Base-by-base conservation (phyloP, 2,329 filamentous ascomycete species). In the Pyricularia pennisetigena region DNA sequence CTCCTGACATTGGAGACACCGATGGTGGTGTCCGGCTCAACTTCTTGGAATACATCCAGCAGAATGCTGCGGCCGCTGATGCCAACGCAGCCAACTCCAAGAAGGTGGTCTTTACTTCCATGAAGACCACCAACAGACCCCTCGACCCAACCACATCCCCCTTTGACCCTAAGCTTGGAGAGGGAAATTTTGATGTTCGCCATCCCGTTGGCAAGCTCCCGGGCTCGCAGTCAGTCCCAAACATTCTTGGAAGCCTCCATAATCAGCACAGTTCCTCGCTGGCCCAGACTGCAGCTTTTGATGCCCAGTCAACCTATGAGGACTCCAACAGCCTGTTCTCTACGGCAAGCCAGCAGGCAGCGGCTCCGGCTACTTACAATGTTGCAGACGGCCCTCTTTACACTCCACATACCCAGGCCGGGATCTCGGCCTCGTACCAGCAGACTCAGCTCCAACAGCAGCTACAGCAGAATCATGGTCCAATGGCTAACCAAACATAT, bases 271-370 rank as follows among this genome's bases (percentile, higher is more conserved):
- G 4, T 6, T 54, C 29, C 14, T 49, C 12, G 20, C 41, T 16
- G 23, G 29, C 24, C 14, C 32, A 20, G 23, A 20, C 32, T 23
- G 30, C 20, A 5, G 20, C 29, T n/a, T 32, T 64, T 24, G 64
- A 65, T 35, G 10, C 30, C n/a, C 64, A 65, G 10, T 65, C 64
- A 4, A 65, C 29, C 32, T 20, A 65, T 14, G 64, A 26, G 12
- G 64, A 65, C 10, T 41, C 32, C 32, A 65, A 65, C 28, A 65
- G 64, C 23, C n/a, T 65, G 30, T 49, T 65, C 29, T 65, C 64
- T 7, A 28, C 16, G 26, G 20, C 29, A 24, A 66, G 67, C 41
- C 67, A 65, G 28, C 64, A n/a, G 26, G 28, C 16, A 29, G 67
- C 35, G 54, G 66, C 41, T 41, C 57, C 57, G 57, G 24, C 24